Evolutionary conservation across 2,329 filamentous ascomycete species (phyloP).

Genomic region (Diaporthe caulivora): DNA sequence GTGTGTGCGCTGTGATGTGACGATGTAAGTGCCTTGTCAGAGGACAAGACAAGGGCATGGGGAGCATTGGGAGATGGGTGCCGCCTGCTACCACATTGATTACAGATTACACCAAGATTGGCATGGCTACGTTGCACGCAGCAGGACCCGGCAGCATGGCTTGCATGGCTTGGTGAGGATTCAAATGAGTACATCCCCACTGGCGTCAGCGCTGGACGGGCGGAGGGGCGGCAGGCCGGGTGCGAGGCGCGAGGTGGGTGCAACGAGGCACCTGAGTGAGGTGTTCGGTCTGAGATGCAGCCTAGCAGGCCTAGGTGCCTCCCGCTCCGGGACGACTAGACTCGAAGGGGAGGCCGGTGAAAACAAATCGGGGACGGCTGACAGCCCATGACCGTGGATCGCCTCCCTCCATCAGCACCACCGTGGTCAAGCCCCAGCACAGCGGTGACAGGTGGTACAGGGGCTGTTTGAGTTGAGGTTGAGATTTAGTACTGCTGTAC

Average conservation of each 20-base stretch:
- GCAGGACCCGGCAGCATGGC: slow-evolving; percentile 9
- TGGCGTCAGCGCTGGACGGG: background rate
- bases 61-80: background rate
- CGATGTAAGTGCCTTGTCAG: background rate
- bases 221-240: background rate
- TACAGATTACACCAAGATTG: background rate
- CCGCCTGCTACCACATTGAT: background rate
- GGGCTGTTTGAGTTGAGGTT: slow-evolving; percentile 11
- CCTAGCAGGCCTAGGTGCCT: background rate
- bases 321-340: slow-evolving; percentile 27
- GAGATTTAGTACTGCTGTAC: background rate
- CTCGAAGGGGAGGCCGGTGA: slow-evolving; percentile 34
- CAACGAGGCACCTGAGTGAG: slow-evolving; percentile 15
- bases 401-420: slow-evolving; percentile 10
- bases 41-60: slow-evolving; percentile 20
- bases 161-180: slow-evolving; percentile 4
- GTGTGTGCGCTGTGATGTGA: slow-evolving; percentile 5
- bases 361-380: slow-evolving; percentile 28
- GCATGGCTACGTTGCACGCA: slow-evolving; percentile 7
- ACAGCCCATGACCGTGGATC: slow-evolving; percentile 11
- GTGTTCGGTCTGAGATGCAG: slow-evolving; percentile 23
- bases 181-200: slow-evolving; percentile 15
- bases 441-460: slow-evolving; percentile 4
- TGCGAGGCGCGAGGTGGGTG: background rate
- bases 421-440: background rate